A percentile compares a stretch with the other conserved stretches of the same genome.
phyloP scores from a whole-genome alignment of 495 filamentous ascomycete species.

The Neurospora tetrasperma region DNA sequence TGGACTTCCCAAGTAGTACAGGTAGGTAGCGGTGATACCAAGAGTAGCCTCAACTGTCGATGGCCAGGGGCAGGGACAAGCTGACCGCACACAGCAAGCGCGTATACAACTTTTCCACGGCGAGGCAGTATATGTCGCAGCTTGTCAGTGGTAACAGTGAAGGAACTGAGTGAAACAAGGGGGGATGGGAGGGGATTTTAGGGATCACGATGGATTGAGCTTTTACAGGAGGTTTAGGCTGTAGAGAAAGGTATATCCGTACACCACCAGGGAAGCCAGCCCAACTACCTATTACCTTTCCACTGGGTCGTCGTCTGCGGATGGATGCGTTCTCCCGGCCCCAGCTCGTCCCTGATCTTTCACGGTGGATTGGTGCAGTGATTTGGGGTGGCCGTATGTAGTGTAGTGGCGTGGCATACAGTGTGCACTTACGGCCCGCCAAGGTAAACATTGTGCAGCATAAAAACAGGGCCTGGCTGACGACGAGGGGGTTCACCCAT shows the following conservation, averaged over 20 bases:
- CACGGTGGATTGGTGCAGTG: background rate
- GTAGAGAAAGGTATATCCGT: background rate
- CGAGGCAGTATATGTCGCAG: background rate
- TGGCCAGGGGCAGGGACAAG: background rate
- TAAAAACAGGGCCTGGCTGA: constrained; percentile 7
- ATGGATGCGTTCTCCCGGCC: background rate
- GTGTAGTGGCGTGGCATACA: background rate
- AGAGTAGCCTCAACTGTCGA: background rate
- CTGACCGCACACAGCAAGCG: background rate
- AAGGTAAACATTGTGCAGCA: background rate
- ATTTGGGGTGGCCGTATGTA: background rate
- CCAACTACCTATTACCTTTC: background rate
- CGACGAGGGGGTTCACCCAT: constrained; percentile 15
- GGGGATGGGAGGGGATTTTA: background rate
- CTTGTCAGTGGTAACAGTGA: background rate
- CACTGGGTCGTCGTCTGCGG: background rate
- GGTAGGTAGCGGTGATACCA: background rate
- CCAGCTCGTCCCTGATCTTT: background rate
- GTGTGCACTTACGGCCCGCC: background rate
- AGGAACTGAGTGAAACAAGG: background rate
- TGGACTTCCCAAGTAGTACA: too few relatives aligned
- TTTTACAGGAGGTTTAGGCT: background rate
- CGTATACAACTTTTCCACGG: background rate
- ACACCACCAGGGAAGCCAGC: background rate
- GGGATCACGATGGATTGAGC: background rate